Conservation (phyloP, 352 stramenopile species). For the Saprolegnia parasitica region DNA sequence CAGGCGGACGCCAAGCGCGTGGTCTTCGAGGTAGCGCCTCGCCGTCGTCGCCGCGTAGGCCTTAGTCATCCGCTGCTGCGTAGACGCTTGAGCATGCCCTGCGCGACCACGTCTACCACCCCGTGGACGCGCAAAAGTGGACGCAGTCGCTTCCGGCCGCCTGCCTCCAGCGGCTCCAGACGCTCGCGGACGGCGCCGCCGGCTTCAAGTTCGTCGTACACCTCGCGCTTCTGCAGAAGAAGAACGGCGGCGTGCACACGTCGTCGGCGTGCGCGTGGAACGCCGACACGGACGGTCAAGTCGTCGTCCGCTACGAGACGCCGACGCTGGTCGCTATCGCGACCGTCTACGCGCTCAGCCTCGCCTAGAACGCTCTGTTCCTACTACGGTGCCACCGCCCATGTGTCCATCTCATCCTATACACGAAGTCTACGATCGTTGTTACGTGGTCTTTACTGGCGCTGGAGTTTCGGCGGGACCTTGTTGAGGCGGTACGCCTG, state of each 20-base stretch:
- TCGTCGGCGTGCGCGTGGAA: constrained; percentile 87
- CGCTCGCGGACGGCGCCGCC: constrained; percentile 72
- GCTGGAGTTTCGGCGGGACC: constrained; percentile 21
- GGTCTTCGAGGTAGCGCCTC: constrained; percentile 65
- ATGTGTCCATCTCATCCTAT: too few relatives aligned
- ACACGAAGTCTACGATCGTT: background rate
- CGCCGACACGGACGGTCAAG: constrained; percentile 59
- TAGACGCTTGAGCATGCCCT: constrained; percentile 75
- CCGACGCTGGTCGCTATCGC: constrained; percentile 14
- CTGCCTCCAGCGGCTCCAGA: constrained; percentile 80
- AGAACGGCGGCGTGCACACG: constrained; percentile 81
- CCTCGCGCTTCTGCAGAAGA: constrained; percentile 85
- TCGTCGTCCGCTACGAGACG: constrained; percentile 27
- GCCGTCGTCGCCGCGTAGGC: background rate
- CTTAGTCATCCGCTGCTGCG: background rate
- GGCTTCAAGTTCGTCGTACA: constrained; percentile 90
- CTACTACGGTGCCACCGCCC: too few relatives aligned
- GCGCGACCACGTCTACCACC: constrained; percentile 62
- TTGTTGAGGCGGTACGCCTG: constrained; percentile 64
- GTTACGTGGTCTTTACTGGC: background rate
- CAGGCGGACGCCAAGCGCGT: constrained; percentile 86
- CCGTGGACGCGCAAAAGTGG: constrained; percentile 76
- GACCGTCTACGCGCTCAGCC: constrained; percentile 25
- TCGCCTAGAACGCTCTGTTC: background rate
- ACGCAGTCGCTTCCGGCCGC: constrained; percentile 67